These are phyloP conservation scores for Leptodermis oblonga DNA, from an alignment of 257 asterid genomes.

Conservation along the genomic window DNA sequence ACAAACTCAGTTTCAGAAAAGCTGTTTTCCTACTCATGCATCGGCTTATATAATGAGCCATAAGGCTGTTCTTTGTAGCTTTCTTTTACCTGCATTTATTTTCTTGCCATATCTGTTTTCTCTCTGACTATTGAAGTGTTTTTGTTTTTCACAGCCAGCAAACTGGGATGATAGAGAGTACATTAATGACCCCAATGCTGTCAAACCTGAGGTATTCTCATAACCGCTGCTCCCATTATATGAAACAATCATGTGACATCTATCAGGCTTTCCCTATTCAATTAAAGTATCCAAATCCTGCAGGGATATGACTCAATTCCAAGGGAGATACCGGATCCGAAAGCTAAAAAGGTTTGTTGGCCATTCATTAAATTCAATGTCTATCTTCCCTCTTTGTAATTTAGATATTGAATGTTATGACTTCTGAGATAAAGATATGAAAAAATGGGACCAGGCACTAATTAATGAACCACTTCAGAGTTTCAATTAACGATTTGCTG, in stretches of 20 bases:
- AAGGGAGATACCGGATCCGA: constrained; percentile 84
- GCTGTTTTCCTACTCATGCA: neutral
- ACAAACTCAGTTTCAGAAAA: neutral
- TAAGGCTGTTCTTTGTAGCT: neutral
- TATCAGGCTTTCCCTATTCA: neutral
- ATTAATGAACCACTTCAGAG: neutral
- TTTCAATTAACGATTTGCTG: neutral
- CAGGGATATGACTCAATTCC: constrained; percentile 91
- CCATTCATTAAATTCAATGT: constrained; percentile 5
- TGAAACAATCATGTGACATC: neutral
- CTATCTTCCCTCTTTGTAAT: neutral
- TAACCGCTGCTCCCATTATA: neutral
- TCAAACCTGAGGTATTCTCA: constrained; percentile 63
- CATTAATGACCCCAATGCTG: constrained; percentile 67
- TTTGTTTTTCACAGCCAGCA: constrained; percentile 51
- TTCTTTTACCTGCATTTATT: neutral
- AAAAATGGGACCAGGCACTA: neutral
- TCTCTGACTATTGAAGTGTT: neutral
- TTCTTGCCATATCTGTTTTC: neutral
- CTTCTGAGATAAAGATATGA: neutral
- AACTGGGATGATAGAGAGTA: constrained; percentile 93
- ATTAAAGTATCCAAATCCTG: constrained; percentile 20
- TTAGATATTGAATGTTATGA: neutral
- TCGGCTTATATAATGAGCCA: neutral
- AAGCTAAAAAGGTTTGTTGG: constrained; percentile 54